A percentile compares a stretch with the other conserved stretches of the same genome.
Conservation (phyloP, 2,329 filamentous ascomycete species). For the Diaporthe humulicola region DNA sequence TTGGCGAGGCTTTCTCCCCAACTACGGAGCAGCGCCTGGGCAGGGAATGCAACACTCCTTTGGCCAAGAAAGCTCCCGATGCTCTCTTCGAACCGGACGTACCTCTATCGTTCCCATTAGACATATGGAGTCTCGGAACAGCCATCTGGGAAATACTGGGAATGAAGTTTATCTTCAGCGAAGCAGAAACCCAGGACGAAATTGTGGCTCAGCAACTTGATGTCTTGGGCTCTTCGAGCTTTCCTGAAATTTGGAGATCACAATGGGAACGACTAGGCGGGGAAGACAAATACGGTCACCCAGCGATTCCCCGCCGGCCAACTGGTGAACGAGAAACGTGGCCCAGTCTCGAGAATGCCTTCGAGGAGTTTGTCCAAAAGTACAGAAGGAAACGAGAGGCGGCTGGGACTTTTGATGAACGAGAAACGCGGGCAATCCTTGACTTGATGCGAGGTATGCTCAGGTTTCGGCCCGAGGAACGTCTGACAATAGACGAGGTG, state of each 20-base stretch:
- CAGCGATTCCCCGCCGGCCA: not conserved
- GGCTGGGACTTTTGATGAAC: slow-evolving; percentile 5
- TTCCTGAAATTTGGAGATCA: not conserved
- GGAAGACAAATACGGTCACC: not conserved
- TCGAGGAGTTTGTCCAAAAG: slow-evolving; percentile 45
- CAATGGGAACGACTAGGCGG: slow-evolving; percentile 3
- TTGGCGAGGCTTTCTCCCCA: slow-evolving; percentile 50
- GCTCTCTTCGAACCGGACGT: not conserved
- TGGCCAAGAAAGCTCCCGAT: slow-evolving; percentile 33
- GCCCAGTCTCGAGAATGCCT: slow-evolving; percentile 46
- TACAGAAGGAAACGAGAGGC: slow-evolving; percentile 41
- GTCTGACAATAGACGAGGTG: slow-evolving; percentile 47
- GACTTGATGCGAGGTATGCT: slow-evolving; percentile 51
- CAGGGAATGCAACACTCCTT: slow-evolving; percentile 41
- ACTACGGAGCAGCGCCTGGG: slow-evolving; percentile 42
- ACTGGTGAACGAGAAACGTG: slow-evolving; percentile 41
- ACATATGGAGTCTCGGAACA: slow-evolving; percentile 43
- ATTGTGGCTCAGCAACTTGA: slow-evolving; percentile 44
- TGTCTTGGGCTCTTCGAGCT: slow-evolving; percentile 34
- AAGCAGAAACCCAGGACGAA: slow-evolving; percentile 40
- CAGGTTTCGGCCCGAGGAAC: slow-evolving; percentile 46
- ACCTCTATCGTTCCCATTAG: slow-evolving; percentile 13
- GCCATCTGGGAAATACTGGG: slow-evolving; percentile 45
- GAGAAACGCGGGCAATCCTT: slow-evolving; percentile 38
- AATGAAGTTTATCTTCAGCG: slow-evolving; percentile 44